Evolutionary conservation across 306 rosid genomes (phyloP).

Genomic region (Quercus engelmannii): DNA sequence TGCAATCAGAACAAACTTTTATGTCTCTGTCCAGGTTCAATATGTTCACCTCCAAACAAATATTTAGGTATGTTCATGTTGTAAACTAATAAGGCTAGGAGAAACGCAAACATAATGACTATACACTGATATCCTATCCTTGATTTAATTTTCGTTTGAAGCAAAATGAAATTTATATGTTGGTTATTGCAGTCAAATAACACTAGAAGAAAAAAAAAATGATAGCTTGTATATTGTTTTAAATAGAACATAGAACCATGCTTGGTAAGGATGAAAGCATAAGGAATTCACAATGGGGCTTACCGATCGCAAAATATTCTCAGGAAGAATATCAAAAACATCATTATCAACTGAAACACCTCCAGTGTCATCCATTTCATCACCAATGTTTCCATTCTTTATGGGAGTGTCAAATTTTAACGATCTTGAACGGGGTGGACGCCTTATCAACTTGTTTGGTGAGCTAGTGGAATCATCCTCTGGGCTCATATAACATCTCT

Average conservation of each 20-base stretch:
- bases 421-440: constrained; percentile 54
- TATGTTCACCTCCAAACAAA: too few relatives aligned
- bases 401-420: constrained; percentile 72
- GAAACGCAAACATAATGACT: background rate
- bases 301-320: too few relatives aligned
- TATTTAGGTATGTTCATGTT: background rate
- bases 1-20: background rate
- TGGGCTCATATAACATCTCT: constrained; percentile 57
- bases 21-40: background rate
- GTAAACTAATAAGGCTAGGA: background rate
- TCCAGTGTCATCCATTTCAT: constrained; percentile 21
- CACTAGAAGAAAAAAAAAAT: background rate
- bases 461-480: constrained; percentile 33
- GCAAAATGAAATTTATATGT: background rate
- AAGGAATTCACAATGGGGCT: too few relatives aligned
- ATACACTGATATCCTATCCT: too few relatives aligned
- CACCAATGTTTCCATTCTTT: constrained; percentile 33
- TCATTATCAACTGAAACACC: background rate
- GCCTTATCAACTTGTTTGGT: constrained; percentile 52
- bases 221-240: too few relatives aligned
- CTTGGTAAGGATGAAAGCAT: too few relatives aligned
- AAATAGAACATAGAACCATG: too few relatives aligned
- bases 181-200: background rate
- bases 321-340: too few relatives aligned
- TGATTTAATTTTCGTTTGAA: background rate